These are phyloP conservation scores for Globisporangium cystogenes DNA, from an alignment of 352 stramenopile species.

Conservation along the genomic window DNA sequence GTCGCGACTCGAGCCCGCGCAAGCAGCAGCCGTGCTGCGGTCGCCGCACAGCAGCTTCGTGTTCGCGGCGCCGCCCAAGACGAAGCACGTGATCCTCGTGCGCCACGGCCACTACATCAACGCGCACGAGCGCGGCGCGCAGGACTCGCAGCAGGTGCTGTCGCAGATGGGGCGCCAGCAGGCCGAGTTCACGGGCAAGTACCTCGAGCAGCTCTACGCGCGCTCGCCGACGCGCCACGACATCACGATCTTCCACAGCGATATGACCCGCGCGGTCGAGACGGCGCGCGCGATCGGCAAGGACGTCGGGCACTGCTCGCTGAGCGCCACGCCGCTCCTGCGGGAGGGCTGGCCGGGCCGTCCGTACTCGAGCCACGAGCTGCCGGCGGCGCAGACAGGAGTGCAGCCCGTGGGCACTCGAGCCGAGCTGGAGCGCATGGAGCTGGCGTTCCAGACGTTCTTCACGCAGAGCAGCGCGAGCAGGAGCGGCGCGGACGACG, in stretches of 20 bases:
- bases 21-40: not conserved
- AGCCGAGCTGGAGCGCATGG: conserved; percentile 44
- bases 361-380: conserved; percentile 38
- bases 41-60: conserved; percentile 32
- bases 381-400: conserved; percentile 6
- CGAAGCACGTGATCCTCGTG: conserved; percentile 69
- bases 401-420: not conserved
- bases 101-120: conserved; percentile 84
- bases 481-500: conserved; percentile 16
- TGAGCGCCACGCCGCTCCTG: conserved; percentile 42
- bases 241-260: conserved; percentile 61
- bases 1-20: not conserved
- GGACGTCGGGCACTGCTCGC: conserved; percentile 32
- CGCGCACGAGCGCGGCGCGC: conserved; percentile 48
- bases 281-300: conserved; percentile 57
- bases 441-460: conserved; percentile 49
- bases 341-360: conserved; percentile 74
- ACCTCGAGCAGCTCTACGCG: conserved; percentile 53
- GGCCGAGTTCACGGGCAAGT: conserved; percentile 59
- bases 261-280: conserved; percentile 73
- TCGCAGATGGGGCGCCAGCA: conserved; percentile 77
- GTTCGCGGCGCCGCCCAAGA: conserved; percentile 47
- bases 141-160: conserved; percentile 65
- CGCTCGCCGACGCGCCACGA: conserved; percentile 49
- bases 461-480: conserved; percentile 20